These are phyloP conservation scores for Prototheca wickerhamii DNA, from an alignment of 163 green algal species.

Conservation along the genomic window DNA sequence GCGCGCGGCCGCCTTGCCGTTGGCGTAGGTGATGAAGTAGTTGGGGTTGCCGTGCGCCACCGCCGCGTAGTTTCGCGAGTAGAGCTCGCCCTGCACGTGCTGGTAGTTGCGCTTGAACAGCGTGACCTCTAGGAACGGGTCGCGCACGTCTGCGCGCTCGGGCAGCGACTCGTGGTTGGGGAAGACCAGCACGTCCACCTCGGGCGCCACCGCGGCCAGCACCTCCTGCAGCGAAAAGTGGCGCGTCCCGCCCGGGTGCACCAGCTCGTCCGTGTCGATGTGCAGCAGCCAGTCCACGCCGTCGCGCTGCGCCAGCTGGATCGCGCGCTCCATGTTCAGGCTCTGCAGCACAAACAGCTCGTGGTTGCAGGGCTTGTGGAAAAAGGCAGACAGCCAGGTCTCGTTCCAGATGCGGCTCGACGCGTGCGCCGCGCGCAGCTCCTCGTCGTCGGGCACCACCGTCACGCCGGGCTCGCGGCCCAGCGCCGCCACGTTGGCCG, in stretches of 20 bases:
- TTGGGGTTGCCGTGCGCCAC: slow-evolving; percentile 71
- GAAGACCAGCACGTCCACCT: slow-evolving; percentile 70
- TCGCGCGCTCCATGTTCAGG: slow-evolving; percentile 78
- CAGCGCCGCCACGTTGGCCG: slow-evolving; percentile 21
- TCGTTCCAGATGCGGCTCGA: slow-evolving; percentile 69
- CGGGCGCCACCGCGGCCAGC: slow-evolving; percentile 14
- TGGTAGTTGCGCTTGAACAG: slow-evolving; percentile 74
- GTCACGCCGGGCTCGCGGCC: slow-evolving; percentile 26
- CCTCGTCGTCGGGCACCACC: slow-evolving; percentile 39
- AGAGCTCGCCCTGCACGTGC: slow-evolving; percentile 55
- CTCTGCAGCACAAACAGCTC: slow-evolving; percentile 80
- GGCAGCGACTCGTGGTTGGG: slow-evolving; percentile 73
- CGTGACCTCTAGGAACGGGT: slow-evolving; percentile 73
- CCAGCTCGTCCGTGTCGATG: slow-evolving; percentile 80
- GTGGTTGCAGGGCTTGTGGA: slow-evolving; percentile 85
- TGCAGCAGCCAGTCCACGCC: slow-evolving; percentile 71
- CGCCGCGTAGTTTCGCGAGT: slow-evolving; percentile 58
- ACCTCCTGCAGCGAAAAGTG: slow-evolving; percentile 54
- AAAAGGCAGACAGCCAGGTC: slow-evolving; percentile 73
- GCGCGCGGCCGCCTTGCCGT: slow-evolving; percentile 65
- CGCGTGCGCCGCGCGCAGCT: slow-evolving; percentile 49
- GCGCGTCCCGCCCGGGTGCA: slow-evolving; percentile 55
- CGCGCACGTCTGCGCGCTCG: slow-evolving; percentile 50
- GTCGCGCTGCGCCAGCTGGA: slow-evolving; percentile 46
- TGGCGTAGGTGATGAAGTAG: slow-evolving; percentile 82